Conservation (phyloP, 2,329 filamentous ascomycete species). For the Fusarium nanum region DNA sequence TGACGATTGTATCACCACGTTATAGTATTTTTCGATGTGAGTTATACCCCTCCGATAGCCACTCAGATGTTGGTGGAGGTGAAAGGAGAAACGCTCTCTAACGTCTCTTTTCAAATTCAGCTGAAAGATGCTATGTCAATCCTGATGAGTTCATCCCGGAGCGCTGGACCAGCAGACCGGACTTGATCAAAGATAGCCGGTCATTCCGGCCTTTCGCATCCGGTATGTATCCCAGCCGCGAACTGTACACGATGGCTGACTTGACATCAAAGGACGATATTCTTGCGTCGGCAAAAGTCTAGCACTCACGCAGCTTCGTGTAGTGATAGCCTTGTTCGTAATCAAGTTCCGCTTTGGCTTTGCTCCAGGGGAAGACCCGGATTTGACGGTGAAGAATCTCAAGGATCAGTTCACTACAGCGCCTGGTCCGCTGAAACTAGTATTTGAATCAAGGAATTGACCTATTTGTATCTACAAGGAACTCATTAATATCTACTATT, state of each 20-base stretch:
- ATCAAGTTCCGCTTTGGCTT: neutral
- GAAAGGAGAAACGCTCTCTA: neutral
- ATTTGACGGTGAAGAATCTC: rapidly evolving
- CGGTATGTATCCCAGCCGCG: neutral
- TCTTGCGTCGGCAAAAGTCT: neutral
- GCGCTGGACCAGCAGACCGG: neutral
- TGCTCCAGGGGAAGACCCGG: rapidly evolving
- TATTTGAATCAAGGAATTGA: neutral
- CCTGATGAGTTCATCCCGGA: neutral
- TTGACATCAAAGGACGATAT: neutral
- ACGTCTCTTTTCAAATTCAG: neutral
- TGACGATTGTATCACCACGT: neutral
- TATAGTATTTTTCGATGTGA: neutral
- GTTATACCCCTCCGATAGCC: too few relatives aligned
- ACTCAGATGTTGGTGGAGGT: too few relatives aligned
- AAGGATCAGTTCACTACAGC: neutral
- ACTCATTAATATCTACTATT: too few relatives aligned
- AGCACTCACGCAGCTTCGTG: neutral
- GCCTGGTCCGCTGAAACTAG: neutral
- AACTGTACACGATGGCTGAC: rapidly evolving
- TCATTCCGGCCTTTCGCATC: rapidly evolving
- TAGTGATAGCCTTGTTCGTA: neutral
- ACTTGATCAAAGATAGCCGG: neutral
- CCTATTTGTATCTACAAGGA: rapidly evolving
- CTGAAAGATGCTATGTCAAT: neutral